Evolutionary conservation across 2,329 filamentous ascomycete genomes (phyloP), one percentile per base, ranked within the genome.

Genomic region (Colletotrichum magnum): DNA sequence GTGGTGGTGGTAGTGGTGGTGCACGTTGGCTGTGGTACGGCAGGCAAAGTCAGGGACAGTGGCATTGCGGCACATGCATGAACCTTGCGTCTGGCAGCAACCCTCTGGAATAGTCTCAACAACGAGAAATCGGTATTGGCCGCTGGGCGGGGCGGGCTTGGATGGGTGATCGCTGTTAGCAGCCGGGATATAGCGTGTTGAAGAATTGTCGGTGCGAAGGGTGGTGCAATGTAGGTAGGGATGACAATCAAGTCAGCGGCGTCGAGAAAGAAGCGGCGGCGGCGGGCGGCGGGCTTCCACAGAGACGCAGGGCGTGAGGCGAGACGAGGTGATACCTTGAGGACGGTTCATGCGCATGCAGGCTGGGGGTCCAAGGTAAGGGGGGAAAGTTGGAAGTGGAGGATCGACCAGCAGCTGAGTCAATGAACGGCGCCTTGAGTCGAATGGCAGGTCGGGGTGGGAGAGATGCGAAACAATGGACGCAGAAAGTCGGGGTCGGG

Each of bases 31-130:
- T 57, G 69, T 39, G 45, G 61, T 57, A 58, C 39, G 65, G 47
- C 56, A 54, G 48, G 64, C 48, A 58, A 69, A 56, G 57, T 69
- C 69, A 57, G 56, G 69, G 57, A 70, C 68, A 52, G 48, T 66
- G 57, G 50, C 70, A 70, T 72, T 58, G 63, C 70, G 68, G 70
- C 63, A 63, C 63, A 70, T 70, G 68, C 68, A 69, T 66, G 15
- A 63, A 69, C 67, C 67, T 69, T 69, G 67, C 54, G 67, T 69
- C 43, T 69, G 36, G 63, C 36, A 69, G 62, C 50, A 69, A 61
- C 63, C 56, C 41, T 61, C 57, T 57, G 18, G 60, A 53, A 54
- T n/a, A 47, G 66, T 60, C 51, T 58, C 57, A 67, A 47, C 56
- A 60, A 67, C 45, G 24, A 26, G 50, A 21, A 50, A 39, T 43